Base-by-base conservation (phyloP, 495 filamentous ascomycete species). In the Parachaetomium inaequale region DNA sequence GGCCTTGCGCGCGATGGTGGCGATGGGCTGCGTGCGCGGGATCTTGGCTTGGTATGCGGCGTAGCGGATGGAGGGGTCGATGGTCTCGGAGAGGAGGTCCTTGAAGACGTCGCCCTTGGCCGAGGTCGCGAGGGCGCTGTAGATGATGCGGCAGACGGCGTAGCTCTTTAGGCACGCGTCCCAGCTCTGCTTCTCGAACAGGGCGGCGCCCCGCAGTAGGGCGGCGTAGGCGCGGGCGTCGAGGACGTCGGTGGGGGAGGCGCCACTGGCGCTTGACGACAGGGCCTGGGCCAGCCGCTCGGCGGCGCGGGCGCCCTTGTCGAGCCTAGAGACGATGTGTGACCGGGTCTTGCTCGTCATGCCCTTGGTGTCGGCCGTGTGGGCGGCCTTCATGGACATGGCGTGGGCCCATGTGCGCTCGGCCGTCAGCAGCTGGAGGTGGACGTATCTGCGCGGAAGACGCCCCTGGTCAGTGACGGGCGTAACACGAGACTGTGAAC, bases 321-420 rank as follows among this genome's bases (percentile, higher is more conserved):
- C 82, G 34, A 99, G 75, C 28, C 92, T 83, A 5, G 93, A 93
- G 54, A 93, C 85, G 23, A 97, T 93, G 68, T 97, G 94, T 36
- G 88, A 87, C 63, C 90, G 84, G 21, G 90, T 87, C 21, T 87
- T 84, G 50, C 91, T 87, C n/a, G 88, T 81, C 57, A 95, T 87
- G 34, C 86, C 85, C 72, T 91, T 87, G 36, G 83, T 81, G 64
- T 93, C 91, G 66, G 90, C 85, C 43, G 90, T 84, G 72, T 96
- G 89, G 25, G 84, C 75, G 7, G 92, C 84, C 74, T 96, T 96
- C 83, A 97, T 91, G 65, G 89, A 82, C 92, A 96, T 94, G 55
- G 93, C 95, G 70, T 96, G 87, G 2, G 95, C 95, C 92, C 95
- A 98, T 55, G 95, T 91, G 65, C 95, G 84, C 77, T 99, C 95